Conservation (phyloP, 176 grass and related monocot species). For the Oryza australiensis region DNA sequence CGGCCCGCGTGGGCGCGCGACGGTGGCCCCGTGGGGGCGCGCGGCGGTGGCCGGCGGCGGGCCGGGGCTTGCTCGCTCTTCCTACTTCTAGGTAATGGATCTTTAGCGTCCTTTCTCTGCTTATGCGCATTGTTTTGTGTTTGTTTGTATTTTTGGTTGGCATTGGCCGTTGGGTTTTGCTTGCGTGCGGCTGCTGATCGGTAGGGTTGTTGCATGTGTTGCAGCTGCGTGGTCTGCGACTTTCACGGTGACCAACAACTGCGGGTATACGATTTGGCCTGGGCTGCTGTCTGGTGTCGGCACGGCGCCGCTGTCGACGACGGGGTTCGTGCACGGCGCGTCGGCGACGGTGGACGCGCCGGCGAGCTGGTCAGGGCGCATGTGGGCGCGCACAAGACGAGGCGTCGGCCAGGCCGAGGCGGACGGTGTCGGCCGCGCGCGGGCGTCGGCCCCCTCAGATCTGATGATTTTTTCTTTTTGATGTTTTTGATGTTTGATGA, state of each 20-base stretch:
- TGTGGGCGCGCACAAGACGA: conserved; percentile 97
- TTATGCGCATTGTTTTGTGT: background rate
- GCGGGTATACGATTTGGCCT: conserved; percentile 87
- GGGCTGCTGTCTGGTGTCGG: conserved; percentile 80
- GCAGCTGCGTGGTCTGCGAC: conserved; percentile 64
- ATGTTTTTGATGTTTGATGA: no score
- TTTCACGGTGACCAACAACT: conserved; percentile 85
- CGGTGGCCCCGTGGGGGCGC: no score
- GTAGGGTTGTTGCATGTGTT: background rate
- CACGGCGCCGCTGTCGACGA: conserved; percentile 57
- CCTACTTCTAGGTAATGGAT: conserved; percentile 36
- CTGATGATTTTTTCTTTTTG: no score
- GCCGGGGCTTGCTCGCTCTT: conserved; percentile 36
- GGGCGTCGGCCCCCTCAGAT: no score
- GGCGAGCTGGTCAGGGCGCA: conserved; percentile 75
- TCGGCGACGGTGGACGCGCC: conserved; percentile 52
- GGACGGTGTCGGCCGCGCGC: no score
- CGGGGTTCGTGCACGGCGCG: conserved; percentile 69
- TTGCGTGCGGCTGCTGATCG: background rate
- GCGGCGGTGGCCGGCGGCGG: no score
- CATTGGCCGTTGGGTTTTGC: background rate
- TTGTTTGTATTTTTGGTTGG: background rate
- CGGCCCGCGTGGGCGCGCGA: no score
- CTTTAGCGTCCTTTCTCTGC: background rate
- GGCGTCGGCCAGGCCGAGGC: no score